Evolutionary conservation across 192 early-diverging fungal genomes (phyloP).

Genomic region (Mortierella antarctica): DNA sequence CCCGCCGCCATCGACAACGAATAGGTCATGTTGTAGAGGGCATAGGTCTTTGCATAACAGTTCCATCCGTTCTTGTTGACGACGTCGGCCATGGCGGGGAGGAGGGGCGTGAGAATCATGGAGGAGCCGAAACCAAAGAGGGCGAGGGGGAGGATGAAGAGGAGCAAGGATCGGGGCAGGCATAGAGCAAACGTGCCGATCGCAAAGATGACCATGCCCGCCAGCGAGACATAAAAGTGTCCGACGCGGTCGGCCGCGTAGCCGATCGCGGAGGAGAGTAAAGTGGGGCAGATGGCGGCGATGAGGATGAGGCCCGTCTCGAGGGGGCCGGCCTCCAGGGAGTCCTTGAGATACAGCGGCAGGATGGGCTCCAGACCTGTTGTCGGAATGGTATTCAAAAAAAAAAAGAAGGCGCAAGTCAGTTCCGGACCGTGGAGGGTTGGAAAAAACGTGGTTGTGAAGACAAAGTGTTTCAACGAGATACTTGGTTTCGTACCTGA

Average conservation of each 20-base stretch:
- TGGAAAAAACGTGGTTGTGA: background rate
- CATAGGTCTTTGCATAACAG: conserved; percentile 71
- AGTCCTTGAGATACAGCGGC: conserved; percentile 59
- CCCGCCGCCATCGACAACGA: conserved; percentile 80
- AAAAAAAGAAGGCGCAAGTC: background rate
- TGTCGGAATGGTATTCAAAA: background rate
- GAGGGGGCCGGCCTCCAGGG: conserved; percentile 51
- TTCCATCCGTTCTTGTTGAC: conserved; percentile 72
- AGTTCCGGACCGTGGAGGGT: background rate
- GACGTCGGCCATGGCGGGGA: conserved; percentile 76
- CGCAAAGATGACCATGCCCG: conserved; percentile 63
- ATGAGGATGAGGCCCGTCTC: conserved; percentile 71
- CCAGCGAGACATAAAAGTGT: conserved; percentile 54
- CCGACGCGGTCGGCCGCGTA: conserved; percentile 60
- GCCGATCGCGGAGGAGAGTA: conserved; percentile 69
- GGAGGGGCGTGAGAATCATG: conserved; percentile 68
- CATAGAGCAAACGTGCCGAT: conserved; percentile 57
- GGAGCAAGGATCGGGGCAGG: conserved; percentile 42
- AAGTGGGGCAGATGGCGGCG: conserved; percentile 75
- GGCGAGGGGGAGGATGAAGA: conserved; percentile 58
- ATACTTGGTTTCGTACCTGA: conserved; percentile 39
- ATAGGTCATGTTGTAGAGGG: conserved; percentile 81
- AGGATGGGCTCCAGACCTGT: conserved; percentile 66
- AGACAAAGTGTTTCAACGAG: background rate
- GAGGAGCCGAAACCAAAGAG: conserved; percentile 66